Base-by-base conservation (phyloP, 305 asterid genomes). In the Striga hermonthica region DNA sequence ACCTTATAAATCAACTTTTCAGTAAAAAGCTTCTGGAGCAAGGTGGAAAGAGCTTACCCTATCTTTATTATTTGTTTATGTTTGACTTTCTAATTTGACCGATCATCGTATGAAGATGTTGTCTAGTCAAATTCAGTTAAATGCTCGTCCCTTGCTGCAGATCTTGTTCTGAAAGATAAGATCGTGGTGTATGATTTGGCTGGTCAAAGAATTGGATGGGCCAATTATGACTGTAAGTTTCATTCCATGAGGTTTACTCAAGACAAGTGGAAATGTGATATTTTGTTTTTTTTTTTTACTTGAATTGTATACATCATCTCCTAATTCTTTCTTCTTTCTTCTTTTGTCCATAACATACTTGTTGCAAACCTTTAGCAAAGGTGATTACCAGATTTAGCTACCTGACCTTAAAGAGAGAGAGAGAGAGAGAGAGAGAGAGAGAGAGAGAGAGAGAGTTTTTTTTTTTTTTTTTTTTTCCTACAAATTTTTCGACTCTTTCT, bases 201-300 rank as follows among this genome's bases (percentile, higher is more conserved):
- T 60, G 84, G 74, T 0, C 91, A 83, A 37, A 79, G 90, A 75
- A 74, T 91, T 58, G 98, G 98, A 71, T 91, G 98, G 98, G 81
- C 86, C 12, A 84, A 88, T 60, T 86, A 82, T 48, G 83, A 82
- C 77, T 82, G 88, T 82, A 74, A 73, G 84, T 69, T 41, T 61
- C 65, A n/a, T 45, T 28, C 60, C 38, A 47, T 9, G 4, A 16
- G 22, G 16, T 16, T 16, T 31, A 34, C 40, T 36, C 9, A n/a
- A 58, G 9, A 58, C n/a, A 12, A 22, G 31, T 22, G 31, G 31
- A 22, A 22, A 22, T 22, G 31, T 22, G 31, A 22, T 22, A 22
- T 0, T 22, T 22, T 22, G 31, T 22, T 22, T 22, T 22, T 22
- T 22, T 22, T 22, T 22, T 22, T 22, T 22, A 22, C 31, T 22